Evolutionary conservation across 2,329 filamentous ascomycete genomes (phyloP).

Genomic region (Cladophialophora exuberans): DNA sequence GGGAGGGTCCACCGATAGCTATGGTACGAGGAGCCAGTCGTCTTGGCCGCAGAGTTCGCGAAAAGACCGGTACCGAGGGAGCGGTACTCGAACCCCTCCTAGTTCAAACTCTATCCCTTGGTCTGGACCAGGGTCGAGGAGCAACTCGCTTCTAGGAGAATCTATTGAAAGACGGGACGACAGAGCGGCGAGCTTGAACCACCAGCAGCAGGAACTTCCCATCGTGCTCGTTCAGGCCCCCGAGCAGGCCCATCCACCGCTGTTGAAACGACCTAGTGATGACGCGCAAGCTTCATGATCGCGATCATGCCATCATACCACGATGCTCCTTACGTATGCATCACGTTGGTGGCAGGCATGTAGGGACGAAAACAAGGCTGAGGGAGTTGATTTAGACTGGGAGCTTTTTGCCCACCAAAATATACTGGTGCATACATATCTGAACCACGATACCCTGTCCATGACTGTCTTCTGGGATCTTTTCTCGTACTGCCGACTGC

Average conservation of each 20-base stretch:
- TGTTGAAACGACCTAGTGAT: not conserved
- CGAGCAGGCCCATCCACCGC: conserved; percentile 2
- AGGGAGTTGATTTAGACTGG: too few species aligned
- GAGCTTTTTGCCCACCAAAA: too few species aligned
- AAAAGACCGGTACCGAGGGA: conserved; percentile 5
- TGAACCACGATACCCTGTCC: too few species aligned
- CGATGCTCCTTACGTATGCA: not conserved
- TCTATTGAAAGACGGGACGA: not conserved
- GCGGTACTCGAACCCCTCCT: too few species aligned
- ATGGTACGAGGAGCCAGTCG: conserved; percentile 8
- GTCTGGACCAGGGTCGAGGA: conserved; percentile 10
- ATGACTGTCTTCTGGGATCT: too few species aligned
- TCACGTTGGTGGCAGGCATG: too few species aligned
- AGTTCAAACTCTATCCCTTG: conserved; percentile 7
- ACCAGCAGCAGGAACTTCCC: conserved; percentile 11
- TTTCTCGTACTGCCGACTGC: too few species aligned
- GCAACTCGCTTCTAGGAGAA: conserved; percentile 5
- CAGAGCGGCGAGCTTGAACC: not conserved
- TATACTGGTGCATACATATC: too few species aligned
- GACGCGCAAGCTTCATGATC: not conserved
- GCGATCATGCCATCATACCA: not conserved
- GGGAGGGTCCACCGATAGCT: not conserved
- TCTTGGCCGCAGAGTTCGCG: conserved; percentile 4
- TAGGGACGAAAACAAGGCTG: too few species aligned
- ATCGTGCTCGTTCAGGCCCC: conserved; percentile 11